Evolutionary conservation across 73 alveolate species (phyloP).

Genomic region (Effrenium voratum): DNA sequence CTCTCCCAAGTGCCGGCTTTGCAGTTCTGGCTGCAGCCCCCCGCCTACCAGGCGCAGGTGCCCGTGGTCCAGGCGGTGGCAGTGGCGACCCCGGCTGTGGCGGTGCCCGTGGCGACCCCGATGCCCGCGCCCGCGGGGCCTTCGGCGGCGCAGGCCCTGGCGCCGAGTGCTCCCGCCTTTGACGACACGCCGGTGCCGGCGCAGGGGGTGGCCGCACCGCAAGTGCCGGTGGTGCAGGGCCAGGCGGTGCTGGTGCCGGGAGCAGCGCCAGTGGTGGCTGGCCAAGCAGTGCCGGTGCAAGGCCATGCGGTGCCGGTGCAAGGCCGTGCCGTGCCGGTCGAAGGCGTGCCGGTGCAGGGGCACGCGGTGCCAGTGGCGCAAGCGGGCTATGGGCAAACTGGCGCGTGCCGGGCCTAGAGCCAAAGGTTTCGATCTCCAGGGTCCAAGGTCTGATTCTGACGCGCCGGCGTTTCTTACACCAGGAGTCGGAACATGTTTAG

Average conservation of each 20-base stretch:
- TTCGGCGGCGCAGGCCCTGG: slow-evolving; percentile 74
- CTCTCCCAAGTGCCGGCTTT: slow-evolving; percentile 46
- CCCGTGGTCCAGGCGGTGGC: background rate
- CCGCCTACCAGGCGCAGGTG: slow-evolving; percentile 11
- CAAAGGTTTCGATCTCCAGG: background rate
- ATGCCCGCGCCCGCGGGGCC: background rate
- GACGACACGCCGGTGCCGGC: background rate
- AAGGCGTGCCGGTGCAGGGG: slow-evolving; percentile 58
- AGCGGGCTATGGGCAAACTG: background rate
- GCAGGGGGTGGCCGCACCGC: background rate
- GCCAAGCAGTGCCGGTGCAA: slow-evolving; percentile 42
- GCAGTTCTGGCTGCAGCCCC: slow-evolving; percentile 60
- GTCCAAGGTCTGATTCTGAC: background rate
- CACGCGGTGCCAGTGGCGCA: slow-evolving; percentile 44
- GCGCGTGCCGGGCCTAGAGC: background rate
- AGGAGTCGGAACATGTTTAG: background rate
- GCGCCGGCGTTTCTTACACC: background rate
- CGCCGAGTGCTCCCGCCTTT: slow-evolving; percentile 19
- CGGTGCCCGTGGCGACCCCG: slow-evolving; percentile 10
- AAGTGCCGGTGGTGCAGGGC: background rate
- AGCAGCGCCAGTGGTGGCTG: slow-evolving; percentile 29
- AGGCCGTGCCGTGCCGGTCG: slow-evolving; percentile 48
- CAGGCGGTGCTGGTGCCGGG: slow-evolving; percentile 12
- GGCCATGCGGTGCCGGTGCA: slow-evolving; percentile 5
- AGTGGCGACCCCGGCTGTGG: background rate